phyloP scores from a whole-genome alignment of 306 rosid genomes.

The Lablab purpureus region DNA sequence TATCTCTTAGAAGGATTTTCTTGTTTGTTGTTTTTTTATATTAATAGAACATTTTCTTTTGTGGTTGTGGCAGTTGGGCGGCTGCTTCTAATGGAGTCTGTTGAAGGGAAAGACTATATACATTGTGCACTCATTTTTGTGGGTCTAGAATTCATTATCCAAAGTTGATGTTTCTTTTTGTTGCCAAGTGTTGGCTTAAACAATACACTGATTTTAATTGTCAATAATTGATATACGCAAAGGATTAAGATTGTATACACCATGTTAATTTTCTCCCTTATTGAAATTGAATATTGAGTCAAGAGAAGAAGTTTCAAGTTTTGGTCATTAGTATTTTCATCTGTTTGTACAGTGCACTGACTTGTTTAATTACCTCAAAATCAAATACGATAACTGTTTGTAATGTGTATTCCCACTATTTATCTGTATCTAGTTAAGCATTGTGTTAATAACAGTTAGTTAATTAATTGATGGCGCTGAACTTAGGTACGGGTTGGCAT shows the following conservation, averaged over 20 bases:
- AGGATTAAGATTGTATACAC: slow-evolving; percentile 39
- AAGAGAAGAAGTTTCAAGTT: background rate
- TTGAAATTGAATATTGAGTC: slow-evolving; percentile 5
- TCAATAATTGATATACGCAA: slow-evolving; percentile 20
- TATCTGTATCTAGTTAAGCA: no score
- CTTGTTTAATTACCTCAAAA: no score
- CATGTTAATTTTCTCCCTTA: slow-evolving; percentile 4
- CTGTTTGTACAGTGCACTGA: background rate
- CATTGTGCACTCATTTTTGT: slow-evolving; percentile 13
- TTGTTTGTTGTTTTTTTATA: background rate
- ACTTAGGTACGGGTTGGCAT: no score
- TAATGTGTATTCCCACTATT: no score
- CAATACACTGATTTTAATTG: slow-evolving; percentile 20
- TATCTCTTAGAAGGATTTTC: background rate
- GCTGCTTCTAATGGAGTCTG: slow-evolving; percentile 60
- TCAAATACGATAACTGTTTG: no score
- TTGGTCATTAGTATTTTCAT: background rate
- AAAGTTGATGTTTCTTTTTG: slow-evolving; percentile 20
- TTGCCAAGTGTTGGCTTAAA: slow-evolving; percentile 38
- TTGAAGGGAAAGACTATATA: slow-evolving; percentile 33
- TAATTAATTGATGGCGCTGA: no score
- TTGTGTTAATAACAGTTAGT: no score
- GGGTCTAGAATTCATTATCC: slow-evolving; percentile 29
- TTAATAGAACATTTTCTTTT: slow-evolving; percentile 3
- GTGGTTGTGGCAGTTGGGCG: slow-evolving; percentile 79